Evolutionary conservation across 148 eudicot genomes (phyloP).

Genomic region (Dianthus caryophyllus): DNA sequence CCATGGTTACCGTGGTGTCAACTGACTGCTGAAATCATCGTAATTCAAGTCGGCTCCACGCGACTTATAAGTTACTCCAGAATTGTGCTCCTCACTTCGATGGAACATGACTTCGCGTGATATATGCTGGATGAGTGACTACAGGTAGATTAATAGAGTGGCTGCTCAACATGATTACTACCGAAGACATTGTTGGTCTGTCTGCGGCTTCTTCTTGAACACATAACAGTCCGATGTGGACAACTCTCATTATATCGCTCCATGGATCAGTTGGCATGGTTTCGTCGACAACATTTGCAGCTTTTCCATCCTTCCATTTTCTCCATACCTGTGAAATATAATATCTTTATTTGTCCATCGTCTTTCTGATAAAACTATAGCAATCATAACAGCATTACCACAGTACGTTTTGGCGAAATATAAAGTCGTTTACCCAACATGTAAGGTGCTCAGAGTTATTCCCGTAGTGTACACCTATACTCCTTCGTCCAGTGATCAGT

Average conservation of each 20-base stretch:
- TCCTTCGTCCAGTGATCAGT: constrained; percentile 36
- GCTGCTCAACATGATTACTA: constrained; percentile 35
- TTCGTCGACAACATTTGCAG: constrained; percentile 23
- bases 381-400: too few relatives aligned
- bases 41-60: too few relatives aligned
- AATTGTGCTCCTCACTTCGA: neutral
- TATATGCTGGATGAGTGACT: constrained; percentile 32
- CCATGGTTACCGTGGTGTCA: too few relatives aligned
- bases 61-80: neutral
- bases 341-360: neutral
- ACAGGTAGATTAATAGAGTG: constrained; percentile 25
- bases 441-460: constrained; percentile 7
- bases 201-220: constrained; percentile 26
- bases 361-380: too few relatives aligned
- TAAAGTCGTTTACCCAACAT: constrained; percentile 17
- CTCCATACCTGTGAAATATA: constrained; percentile 33
- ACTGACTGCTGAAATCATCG: too few relatives aligned
- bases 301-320: constrained; percentile 30
- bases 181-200: constrained; percentile 39
- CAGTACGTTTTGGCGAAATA: neutral
- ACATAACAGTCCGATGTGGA: constrained; percentile 35
- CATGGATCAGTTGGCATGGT: constrained; percentile 2
- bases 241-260: constrained; percentile 29
- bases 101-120: neutral
- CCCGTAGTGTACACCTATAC: neutral